phyloP scores from a whole-genome alignment of 305 asterid species.

The Striga hermonthica region DNA sequence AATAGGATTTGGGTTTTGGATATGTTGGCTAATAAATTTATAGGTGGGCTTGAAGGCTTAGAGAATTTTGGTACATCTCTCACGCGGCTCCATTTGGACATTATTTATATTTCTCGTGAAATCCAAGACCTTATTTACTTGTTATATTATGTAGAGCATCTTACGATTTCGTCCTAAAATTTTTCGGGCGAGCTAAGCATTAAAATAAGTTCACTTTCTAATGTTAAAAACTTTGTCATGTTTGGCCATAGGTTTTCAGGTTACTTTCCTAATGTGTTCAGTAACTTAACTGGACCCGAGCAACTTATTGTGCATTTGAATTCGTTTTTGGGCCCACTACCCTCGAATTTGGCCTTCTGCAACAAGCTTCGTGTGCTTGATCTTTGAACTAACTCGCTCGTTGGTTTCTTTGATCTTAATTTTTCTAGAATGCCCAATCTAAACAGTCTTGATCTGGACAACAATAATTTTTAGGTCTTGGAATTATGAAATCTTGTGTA shows the following conservation, averaged over 20 bases:
- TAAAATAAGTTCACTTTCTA: constrained; percentile 63
- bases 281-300: constrained; percentile 58
- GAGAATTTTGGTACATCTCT: constrained; percentile 50
- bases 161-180: constrained; percentile 58
- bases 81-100: constrained; percentile 52
- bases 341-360: constrained; percentile 59
- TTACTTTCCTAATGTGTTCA: constrained; percentile 67
- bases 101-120: constrained; percentile 56
- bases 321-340: constrained; percentile 65
- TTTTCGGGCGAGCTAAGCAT: constrained; percentile 64
- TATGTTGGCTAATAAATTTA: constrained; percentile 55
- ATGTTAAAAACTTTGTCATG: constrained; percentile 51
- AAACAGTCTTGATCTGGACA: constrained; percentile 63
- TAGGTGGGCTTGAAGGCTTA: constrained; percentile 55
- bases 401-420: constrained; percentile 63
- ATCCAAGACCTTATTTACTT: constrained; percentile 60
- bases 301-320: constrained; percentile 65
- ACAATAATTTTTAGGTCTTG: constrained; percentile 53
- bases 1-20: constrained; percentile 46
- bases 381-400: constrained; percentile 68
- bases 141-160: constrained; percentile 55
- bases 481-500: too few species aligned
- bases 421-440: constrained; percentile 57
- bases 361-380: constrained; percentile 61
- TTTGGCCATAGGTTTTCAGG: constrained; percentile 66